Conservation (phyloP, 106 monocot species). For the Cymbidium sinense region DNA sequence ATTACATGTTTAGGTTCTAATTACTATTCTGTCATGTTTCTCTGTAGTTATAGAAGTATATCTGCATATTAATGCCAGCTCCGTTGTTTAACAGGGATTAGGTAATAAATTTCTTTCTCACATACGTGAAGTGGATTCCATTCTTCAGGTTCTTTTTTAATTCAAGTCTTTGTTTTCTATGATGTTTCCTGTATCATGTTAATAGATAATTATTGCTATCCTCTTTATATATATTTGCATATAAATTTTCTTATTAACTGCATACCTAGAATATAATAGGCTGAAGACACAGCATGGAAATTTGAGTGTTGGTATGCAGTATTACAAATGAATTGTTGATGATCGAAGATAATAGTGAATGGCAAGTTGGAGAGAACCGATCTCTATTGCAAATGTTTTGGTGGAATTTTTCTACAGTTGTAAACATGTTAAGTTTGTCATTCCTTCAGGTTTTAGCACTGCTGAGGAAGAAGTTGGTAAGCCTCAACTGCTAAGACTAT, state of each 20-base stretch:
- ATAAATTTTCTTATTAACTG: not conserved
- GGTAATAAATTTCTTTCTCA: slow-evolving; percentile 95
- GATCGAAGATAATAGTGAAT: not conserved
- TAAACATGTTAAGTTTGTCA: not conserved
- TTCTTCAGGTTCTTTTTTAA: slow-evolving; percentile 70
- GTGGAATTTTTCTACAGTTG: not conserved
- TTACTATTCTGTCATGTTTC: not conserved
- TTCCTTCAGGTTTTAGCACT: not conserved
- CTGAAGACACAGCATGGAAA: not conserved
- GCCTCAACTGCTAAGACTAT: no score
- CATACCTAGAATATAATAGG: not conserved
- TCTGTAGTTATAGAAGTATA: not conserved
- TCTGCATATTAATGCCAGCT: slow-evolving; percentile 7
- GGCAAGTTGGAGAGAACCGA: not conserved
- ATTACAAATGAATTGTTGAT: not conserved
- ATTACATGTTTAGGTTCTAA: not conserved
- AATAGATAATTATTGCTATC: not conserved
- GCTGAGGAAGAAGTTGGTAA: no score
- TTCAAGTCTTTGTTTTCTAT: slow-evolving; percentile 4
- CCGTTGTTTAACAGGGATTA: slow-evolving; percentile 48
- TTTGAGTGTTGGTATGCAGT: not conserved
- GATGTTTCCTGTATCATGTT: not conserved
- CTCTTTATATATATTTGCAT: not conserved
- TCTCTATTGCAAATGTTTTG: no score
- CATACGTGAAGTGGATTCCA: slow-evolving; percentile 96